Base-by-base conservation (phyloP, 305 asterid genomes). In the Fraxinus platypoda region DNA sequence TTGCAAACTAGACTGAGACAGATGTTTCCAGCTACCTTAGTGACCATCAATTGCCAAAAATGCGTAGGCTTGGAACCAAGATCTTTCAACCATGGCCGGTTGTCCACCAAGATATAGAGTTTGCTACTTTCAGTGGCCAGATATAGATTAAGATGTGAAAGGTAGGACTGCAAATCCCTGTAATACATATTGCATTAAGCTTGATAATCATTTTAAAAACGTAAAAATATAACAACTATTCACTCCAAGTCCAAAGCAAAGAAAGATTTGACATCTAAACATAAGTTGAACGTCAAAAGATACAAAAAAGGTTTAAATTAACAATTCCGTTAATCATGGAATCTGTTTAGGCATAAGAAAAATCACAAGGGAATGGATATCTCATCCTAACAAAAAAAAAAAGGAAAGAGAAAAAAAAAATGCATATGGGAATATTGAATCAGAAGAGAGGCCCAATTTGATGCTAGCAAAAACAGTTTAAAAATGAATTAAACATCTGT, bases 111-210 rank as follows among this genome's bases (percentile, higher is more conserved):
- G 74, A 94, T 81, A 68, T 91, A 94, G 79, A 92, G 72, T 75
- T 90, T 91, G 77, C 88, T 92, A 81, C 95, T 91, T 78, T 91
- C 97, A 68, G 84, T 83, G 31, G 97, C 93, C 74, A 92, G 81
- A 86, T 87, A 94, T 73, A 93, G 94, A 83, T 81, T 81, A 81
- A 90, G 97, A 87, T 93, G 95, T 57, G 98, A 92, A 81, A 94
- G 97, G 87, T 94, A 94, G 12, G 97, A 94, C 81, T 93, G 98
- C 91, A 94, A 85, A 84, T 94, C 98, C 89, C 98, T 94, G 90
- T 70, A 85, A 73, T 73, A 71, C 28, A 76, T 70, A 21, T 15
- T 54, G 19, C 30, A 28, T 25, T 74, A 33, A 13, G 38, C 17
- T 66, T 8, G 17, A 66, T 66, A 66, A 66, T 66, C 35, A 9